Evolutionary conservation across 2,329 filamentous ascomycete species (phyloP).

Genomic region (Penicillium sp.): DNA sequence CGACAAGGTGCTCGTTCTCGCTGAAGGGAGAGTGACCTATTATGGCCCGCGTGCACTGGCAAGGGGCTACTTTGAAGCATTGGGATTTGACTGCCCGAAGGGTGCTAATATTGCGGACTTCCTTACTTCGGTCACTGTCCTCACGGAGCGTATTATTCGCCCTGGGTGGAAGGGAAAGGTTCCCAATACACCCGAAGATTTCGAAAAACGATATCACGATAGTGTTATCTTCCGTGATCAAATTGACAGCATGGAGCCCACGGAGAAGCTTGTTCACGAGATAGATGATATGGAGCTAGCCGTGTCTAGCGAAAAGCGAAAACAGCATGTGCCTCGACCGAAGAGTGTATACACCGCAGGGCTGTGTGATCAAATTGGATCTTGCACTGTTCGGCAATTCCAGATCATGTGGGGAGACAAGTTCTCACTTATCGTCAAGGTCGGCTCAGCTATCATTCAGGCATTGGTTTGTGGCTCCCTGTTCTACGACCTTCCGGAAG

Average conservation of each 20-base stretch:
- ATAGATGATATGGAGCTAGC: slow-evolving; percentile 34
- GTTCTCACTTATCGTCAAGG: slow-evolving; percentile 53
- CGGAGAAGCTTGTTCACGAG: slow-evolving; percentile 35
- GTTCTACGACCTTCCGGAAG: slow-evolving; percentile 57
- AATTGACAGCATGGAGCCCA: slow-evolving; percentile 49
- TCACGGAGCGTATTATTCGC: slow-evolving; percentile 50
- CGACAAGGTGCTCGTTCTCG: slow-evolving; percentile 70
- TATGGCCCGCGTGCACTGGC: slow-evolving; percentile 64
- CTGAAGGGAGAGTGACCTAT: slow-evolving; percentile 66
- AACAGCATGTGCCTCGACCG: slow-evolving; percentile 35
- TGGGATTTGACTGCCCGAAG: slow-evolving; percentile 66
- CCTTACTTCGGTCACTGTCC: slow-evolving; percentile 66
- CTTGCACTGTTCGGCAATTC: slow-evolving; percentile 52
- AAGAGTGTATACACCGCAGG: slow-evolving; percentile 37
- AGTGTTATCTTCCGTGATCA: slow-evolving; percentile 57
- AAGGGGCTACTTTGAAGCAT: slow-evolving; percentile 63
- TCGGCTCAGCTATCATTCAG: slow-evolving; percentile 44
- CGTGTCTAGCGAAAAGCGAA: slow-evolving; percentile 36
- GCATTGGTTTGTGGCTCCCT: slow-evolving; percentile 51
- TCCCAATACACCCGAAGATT: slow-evolving; percentile 41
- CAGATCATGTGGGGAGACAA: slow-evolving; percentile 58
- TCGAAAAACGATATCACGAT: slow-evolving; percentile 56
- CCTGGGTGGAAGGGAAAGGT: slow-evolving; percentile 36
- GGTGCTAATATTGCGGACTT: slow-evolving; percentile 69
- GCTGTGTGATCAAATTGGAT: slow-evolving; percentile 46